phyloP scores from a whole-genome alignment of 495 filamentous ascomycete genomes.

The Aspergillus leporis region DNA sequence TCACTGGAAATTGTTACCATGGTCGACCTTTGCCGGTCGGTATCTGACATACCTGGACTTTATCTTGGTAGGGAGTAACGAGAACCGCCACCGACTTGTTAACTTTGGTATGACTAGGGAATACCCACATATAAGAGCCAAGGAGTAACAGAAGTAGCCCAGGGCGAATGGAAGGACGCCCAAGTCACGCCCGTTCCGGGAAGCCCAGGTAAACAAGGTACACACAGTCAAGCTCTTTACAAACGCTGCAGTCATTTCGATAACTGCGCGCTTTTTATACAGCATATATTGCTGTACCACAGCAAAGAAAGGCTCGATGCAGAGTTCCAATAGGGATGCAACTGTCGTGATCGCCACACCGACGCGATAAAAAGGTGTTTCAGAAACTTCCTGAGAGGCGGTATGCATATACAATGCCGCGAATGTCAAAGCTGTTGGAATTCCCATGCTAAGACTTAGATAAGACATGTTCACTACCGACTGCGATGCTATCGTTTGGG shows the following conservation, averaged over 20 bases:
- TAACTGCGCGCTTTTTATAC: constrained; percentile 75
- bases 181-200: constrained; percentile 44
- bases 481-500: constrained; percentile 48
- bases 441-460: constrained; percentile 68
- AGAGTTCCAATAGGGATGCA: constrained; percentile 77
- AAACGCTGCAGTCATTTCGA: constrained; percentile 78
- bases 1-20: constrained; percentile 24
- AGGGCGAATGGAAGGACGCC: constrained; percentile 88
- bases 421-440: constrained; percentile 60
- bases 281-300: constrained; percentile 76
- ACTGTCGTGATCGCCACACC: constrained; percentile 70
- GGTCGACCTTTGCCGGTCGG: constrained; percentile 5
- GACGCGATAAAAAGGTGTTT: constrained; percentile 59
- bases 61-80: constrained; percentile 52
- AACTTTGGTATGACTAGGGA: constrained; percentile 45
- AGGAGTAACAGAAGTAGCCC: constrained; percentile 78
- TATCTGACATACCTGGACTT: constrained; percentile 39
- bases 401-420: constrained; percentile 64
- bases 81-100: constrained; percentile 53
- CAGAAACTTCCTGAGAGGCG: constrained; percentile 52
- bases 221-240: constrained; percentile 73
- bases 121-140: constrained; percentile 68
- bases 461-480: constrained; percentile 87
- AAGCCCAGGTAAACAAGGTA: constrained; percentile 58
- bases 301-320: constrained; percentile 82